These are phyloP conservation scores for Drechmeria coniospora DNA, from an alignment of 2,329 filamentous ascomycete species.

Conservation along the genomic window DNA sequence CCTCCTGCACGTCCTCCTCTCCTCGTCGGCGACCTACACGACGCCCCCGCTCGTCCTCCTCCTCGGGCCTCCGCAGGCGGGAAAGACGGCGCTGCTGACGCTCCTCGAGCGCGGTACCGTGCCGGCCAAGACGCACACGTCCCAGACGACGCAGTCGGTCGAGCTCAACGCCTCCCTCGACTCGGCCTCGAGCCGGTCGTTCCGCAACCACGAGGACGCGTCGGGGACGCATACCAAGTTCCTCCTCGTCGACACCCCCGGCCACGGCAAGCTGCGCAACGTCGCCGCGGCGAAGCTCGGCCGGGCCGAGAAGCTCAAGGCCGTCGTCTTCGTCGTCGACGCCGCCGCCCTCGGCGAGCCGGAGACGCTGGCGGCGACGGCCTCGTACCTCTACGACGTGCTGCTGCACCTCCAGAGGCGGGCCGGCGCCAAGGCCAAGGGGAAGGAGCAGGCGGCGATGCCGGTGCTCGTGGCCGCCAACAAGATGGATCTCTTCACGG, in stretches of 20 bases:
- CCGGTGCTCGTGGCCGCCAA: constrained; percentile 80
- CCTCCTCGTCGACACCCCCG: constrained; percentile 74
- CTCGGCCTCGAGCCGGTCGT: constrained; percentile 25
- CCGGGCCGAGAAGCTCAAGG: constrained; percentile 38
- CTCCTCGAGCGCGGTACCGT: constrained; percentile 44
- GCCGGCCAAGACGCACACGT: constrained; percentile 36
- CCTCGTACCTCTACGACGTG: constrained; percentile 76
- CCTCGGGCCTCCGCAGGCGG: constrained; percentile 63
- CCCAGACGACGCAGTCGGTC: constrained; percentile 32
- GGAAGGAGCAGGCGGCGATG: constrained; percentile 27
- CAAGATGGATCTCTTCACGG: constrained; percentile 91
- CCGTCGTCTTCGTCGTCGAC: constrained; percentile 80
- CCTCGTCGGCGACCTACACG: constrained; percentile 48
- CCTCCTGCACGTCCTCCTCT: constrained; percentile 61
- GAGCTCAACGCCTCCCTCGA: constrained; percentile 39
- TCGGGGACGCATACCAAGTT: constrained; percentile 50
- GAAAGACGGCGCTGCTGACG: constrained; percentile 81
- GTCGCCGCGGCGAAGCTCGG: constrained; percentile 41
- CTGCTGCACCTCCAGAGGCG: constrained; percentile 71
- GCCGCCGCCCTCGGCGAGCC: constrained; percentile 50
- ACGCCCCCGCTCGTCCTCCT: constrained; percentile 64
- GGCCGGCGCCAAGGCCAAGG: constrained; percentile 24
- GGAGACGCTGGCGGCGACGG: constrained; percentile 53
- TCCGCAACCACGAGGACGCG: constrained; percentile 39
- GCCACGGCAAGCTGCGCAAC: constrained; percentile 83